Evolutionary conservation across 768 basidiomycete genomes (phyloP), one percentile per base, ranked within the genome.

Genomic region (Roridomyces roridus): DNA sequence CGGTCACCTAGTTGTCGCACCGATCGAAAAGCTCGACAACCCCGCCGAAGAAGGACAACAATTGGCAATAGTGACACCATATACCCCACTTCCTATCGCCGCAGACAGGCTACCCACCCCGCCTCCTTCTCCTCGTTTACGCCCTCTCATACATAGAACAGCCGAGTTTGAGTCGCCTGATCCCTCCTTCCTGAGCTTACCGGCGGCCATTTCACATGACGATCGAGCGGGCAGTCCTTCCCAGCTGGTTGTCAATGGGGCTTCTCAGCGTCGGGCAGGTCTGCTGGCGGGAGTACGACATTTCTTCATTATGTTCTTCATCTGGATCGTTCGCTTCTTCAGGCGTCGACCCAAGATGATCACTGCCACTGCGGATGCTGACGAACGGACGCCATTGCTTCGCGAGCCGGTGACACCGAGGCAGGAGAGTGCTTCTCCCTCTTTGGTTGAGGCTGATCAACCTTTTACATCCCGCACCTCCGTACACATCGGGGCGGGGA

Each of bases 101-200:
- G 42, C 50, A 3, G 59, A 62, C n/a, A 48, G 55, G 23, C 63
- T 78, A 8, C 76, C 74, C 5, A 77, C 75, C 15, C 76, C 76
- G 10, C 76, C 77, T 15, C 71, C 70, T 8, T 77, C 77, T 31
- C 77, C 77, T 9, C 66, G 63, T 31, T 52, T 74, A 26, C 59
- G 55, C 18, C 65, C 70, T 20, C 57, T 66, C 31, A 41, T 58
- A 18, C 62, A 65, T 28, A 52, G 63, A 28, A 34, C 55, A 5
- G 43, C 55, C 26, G 49, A 59, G 15, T 21, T 8, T n/a, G 43
- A 55, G 35, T 55, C 60, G 4, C 61, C 59, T 14, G 57, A 59
- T 28, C 57, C 65, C 10, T 68, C 67, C 8, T 51, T 62, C 49
- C 42, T 56, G 28, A 54, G 57, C 36, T 26, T 57, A 17, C 43